Conservation (phyloP, 2,329 filamentous ascomycete genomes). For the Thyridium curvatum region DNA sequence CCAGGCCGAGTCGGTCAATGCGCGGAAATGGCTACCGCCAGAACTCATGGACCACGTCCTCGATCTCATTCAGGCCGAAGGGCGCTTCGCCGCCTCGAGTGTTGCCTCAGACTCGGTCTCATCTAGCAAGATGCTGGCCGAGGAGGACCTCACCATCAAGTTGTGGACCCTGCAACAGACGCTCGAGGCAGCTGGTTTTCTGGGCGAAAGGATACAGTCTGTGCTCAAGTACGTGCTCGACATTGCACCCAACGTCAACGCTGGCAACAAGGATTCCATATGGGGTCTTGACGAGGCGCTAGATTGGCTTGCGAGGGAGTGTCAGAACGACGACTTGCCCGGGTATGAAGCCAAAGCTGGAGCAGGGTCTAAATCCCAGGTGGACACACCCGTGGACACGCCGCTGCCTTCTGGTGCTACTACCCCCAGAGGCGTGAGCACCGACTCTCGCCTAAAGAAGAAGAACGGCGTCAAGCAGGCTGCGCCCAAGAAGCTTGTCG, state of each 20-base stretch:
- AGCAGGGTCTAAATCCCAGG: slow-evolving; percentile 25
- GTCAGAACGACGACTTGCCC: slow-evolving; percentile 60
- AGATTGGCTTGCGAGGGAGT: slow-evolving; percentile 84
- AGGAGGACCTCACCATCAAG: slow-evolving; percentile 73
- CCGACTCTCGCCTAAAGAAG: slow-evolving; percentile 21
- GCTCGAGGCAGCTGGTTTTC: slow-evolving; percentile 63
- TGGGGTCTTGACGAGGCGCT: slow-evolving; percentile 86
- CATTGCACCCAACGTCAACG: slow-evolving; percentile 55
- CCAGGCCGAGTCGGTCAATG: slow-evolving; percentile 68
- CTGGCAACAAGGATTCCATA: slow-evolving; percentile 55
- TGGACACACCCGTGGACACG: slow-evolving; percentile 44
- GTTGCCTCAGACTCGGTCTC: slow-evolving; percentile 36
- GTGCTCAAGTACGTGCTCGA: slow-evolving; percentile 61
- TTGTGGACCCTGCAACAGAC: slow-evolving; percentile 81
- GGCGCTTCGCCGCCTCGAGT: slow-evolving; percentile 47
- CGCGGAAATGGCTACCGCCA: slow-evolving; percentile 71
- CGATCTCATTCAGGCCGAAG: slow-evolving; percentile 63
- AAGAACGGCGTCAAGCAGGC: slow-evolving; percentile 24
- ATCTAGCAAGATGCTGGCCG: slow-evolving; percentile 50
- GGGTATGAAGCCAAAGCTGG: slow-evolving; percentile 55
- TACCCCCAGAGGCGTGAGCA: slow-evolving; percentile 37
- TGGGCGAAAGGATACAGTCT: slow-evolving; percentile 53
- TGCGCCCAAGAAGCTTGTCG: slow-evolving; percentile 33
- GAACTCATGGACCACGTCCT: slow-evolving; percentile 75
- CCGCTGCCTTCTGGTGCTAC: slow-evolving; percentile 42